Evolutionary conservation across 768 basidiomycete genomes (phyloP).

Genomic region (Pisolithus sp.): DNA sequence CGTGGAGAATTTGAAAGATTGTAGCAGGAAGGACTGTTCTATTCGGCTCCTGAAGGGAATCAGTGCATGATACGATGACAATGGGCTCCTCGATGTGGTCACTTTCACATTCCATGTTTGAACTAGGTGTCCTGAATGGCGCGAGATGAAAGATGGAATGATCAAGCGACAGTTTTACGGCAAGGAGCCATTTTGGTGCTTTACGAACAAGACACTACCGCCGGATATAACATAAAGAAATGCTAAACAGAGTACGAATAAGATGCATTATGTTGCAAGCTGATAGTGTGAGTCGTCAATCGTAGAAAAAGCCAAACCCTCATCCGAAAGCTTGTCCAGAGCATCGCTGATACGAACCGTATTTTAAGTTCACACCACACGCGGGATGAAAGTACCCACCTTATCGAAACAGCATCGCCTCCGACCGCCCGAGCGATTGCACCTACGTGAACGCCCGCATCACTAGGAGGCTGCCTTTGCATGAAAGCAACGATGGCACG

Average conservation of each 20-base stretch:
- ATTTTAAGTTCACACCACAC: neutral
- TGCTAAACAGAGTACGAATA: too few species aligned
- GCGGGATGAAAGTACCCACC: conserved; percentile 34
- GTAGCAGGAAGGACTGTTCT: conserved; percentile 42
- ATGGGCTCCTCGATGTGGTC: conserved; percentile 2
- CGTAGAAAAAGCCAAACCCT: conserved; percentile 74
- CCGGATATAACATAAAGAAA: too few species aligned
- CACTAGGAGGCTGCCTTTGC: conserved; percentile 34
- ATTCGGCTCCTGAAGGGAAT: conserved; percentile 1
- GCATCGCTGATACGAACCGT: conserved; percentile 45
- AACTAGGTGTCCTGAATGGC: too few species aligned
- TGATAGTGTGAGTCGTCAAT: conserved; percentile 77
- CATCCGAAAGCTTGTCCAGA: conserved; percentile 71
- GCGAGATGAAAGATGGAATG: neutral
- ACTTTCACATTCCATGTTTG: neutral
- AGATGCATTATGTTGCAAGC: conserved; percentile 34
- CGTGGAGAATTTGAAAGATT: conserved; percentile 46
- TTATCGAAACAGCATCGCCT: conserved; percentile 51
- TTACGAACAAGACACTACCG: too few species aligned
- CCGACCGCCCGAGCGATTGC: conserved; percentile 64
- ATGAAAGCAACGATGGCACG: conserved; percentile 65
- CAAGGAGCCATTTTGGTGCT: too few species aligned
- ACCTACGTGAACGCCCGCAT: conserved; percentile 71
- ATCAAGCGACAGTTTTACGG: too few species aligned
- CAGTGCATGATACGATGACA: conserved; percentile 1